Evolutionary conservation across 345 rosid species (phyloP).

Genomic region (Atalantia buxifolia): DNA sequence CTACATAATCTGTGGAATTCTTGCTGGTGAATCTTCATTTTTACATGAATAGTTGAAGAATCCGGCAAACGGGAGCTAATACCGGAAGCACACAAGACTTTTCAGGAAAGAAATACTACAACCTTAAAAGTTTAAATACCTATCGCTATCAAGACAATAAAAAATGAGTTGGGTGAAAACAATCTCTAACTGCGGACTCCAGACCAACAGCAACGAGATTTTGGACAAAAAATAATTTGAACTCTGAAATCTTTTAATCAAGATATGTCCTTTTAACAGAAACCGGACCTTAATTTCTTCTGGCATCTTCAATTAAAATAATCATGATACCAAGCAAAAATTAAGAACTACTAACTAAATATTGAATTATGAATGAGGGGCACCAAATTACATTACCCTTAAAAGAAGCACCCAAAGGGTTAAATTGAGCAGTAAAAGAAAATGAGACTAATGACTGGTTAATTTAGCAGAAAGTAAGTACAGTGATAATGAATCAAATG

Average conservation of each 20-base stretch:
- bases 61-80: neutral
- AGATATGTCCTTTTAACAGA: neutral
- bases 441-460: neutral
- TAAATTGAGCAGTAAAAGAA: neutral
- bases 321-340: neutral
- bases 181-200: neutral
- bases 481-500: neutral
- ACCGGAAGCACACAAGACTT: neutral
- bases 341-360: neutral
- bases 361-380: neutral
- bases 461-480: conserved; percentile 1
- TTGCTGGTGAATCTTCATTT: neutral
- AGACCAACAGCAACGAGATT: neutral
- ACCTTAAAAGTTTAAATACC: neutral
- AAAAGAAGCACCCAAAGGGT: neutral
- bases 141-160: neutral
- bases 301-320: neutral
- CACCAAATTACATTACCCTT: neutral
- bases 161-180: neutral
- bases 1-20: neutral
- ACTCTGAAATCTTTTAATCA: neutral
- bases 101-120: no score
- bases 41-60: neutral
- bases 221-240: neutral
- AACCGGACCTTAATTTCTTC: neutral